Base-by-base conservation (phyloP, 139 green algal species). In the Chlorella sp. region DNA sequence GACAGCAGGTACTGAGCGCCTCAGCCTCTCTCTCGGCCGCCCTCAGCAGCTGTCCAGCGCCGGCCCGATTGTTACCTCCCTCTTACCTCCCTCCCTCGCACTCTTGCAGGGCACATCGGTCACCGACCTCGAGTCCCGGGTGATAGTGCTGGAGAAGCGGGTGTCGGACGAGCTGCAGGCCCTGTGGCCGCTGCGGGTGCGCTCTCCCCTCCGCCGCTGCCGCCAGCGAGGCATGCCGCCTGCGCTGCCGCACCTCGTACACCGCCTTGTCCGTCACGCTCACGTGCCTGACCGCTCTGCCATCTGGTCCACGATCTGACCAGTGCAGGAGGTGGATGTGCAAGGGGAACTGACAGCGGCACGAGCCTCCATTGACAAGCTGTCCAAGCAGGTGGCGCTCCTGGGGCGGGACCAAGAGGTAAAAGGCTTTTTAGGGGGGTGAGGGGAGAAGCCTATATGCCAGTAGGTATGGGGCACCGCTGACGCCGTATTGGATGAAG, bases 251-350 rank as follows among this genome's bases (percentile, higher is more conserved):
- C 48, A 57, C 7, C 48, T 9, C n/a, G n/a, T 57, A 9, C 48
- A 9, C 48, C 9, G 48, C 48, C 48, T 5, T 57, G 48, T 57
- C 48, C 48, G 48, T 57, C 48, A 57, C 48, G 48, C 48, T 57
- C 48, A 57, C 48, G 48, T 57, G 71, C 22, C 68, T 34, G 22
- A 5, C 48, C 48, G 48, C 9, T 9, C 9, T 9, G 48, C 5
- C 48, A 16, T 57, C 48, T 57, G 48, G 48, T 57, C 9, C 9
- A 5, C 9, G 48, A 5, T 57, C 7, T 9, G 14, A 64, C 32
- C 1, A 0, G 21, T 87, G 53, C 87, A 93, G 91, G 87, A 91
- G 39, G 37, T 91, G 30, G 88, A 93, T 53, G 82, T 93, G 36
- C 42, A 37, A 30, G 85, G 53, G 30, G 68, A 93, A 83, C 9